A percentile compares a stretch with the other conserved stretches of the same genome.
These are phyloP conservation scores for Lasiodiplodia hormozganensis DNA, from an alignment of 2,329 filamentous ascomycete genomes.

Conservation along the genomic window DNA sequence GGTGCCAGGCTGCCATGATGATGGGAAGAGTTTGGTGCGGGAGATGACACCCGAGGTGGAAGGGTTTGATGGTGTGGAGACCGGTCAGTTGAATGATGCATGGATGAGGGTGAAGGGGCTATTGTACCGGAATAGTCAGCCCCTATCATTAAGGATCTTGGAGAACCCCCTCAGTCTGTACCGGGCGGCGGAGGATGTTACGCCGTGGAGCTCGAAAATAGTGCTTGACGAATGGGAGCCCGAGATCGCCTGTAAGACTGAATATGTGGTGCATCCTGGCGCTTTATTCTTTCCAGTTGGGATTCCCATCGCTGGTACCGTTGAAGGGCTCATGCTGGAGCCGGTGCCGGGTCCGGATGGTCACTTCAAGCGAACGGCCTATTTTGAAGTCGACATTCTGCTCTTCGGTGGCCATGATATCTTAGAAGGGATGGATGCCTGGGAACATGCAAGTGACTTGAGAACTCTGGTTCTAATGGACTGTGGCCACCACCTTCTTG, in stretches of 20 bases:
- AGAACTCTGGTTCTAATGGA: too few relatives aligned
- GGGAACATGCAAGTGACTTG: background rate
- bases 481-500: too few relatives aligned
- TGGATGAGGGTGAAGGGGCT: background rate
- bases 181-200: background rate
- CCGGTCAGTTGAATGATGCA: background rate
- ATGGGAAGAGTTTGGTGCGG: background rate
- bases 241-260: too few relatives aligned
- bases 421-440: background rate
- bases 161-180: background rate
- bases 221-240: constrained; percentile 1
- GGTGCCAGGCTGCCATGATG: background rate
- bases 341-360: background rate
- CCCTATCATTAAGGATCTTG: background rate
- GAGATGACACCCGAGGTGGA: constrained; percentile 3
- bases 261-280: background rate
- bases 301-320: background rate
- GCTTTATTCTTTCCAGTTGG: background rate
- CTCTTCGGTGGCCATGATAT: background rate
- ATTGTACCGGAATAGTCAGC: background rate
- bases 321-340: constrained; percentile 5
- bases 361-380: background rate
- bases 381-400: background rate
- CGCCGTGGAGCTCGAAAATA: constrained; percentile 1
- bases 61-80: background rate